Evolutionary conservation across 768 basidiomycete species (phyloP).

Genomic region (Cyathus striatus): DNA sequence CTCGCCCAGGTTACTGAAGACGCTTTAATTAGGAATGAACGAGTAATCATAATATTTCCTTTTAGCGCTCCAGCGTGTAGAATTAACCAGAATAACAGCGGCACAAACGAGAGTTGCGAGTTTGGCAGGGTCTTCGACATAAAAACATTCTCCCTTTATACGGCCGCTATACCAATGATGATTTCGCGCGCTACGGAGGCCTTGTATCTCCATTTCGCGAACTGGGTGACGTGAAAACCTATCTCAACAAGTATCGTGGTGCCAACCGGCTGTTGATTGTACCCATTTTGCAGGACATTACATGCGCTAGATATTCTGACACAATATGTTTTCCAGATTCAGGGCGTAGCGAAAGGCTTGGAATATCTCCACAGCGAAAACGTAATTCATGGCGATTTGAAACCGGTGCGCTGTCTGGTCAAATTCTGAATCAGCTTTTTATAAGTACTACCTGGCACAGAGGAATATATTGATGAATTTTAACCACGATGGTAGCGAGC

Average conservation of each 20-base stretch:
- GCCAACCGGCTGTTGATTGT: neutral
- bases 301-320: neutral
- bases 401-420: neutral
- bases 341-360: neutral
- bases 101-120: neutral
- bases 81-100: neutral
- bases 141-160: neutral
- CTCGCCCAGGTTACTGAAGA: neutral
- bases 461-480: neutral
- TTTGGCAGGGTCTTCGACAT: neutral
- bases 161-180: neutral
- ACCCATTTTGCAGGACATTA: neutral
- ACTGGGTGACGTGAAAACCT: neutral
- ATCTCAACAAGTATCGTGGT: neutral
- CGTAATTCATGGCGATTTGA: neutral
- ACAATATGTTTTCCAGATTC: neutral
- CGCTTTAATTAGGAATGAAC: neutral
- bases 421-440: neutral
- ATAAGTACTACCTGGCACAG: neutral
- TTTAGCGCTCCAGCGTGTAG: neutral
- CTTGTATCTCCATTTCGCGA: neutral
- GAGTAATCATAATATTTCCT: neutral
- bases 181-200: neutral
- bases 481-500: neutral
- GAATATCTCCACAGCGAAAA: neutral